These are phyloP conservation scores for Rhynchospora tenuis DNA, from an alignment of 176 grass and related monocot species.

Conservation along the genomic window DNA sequence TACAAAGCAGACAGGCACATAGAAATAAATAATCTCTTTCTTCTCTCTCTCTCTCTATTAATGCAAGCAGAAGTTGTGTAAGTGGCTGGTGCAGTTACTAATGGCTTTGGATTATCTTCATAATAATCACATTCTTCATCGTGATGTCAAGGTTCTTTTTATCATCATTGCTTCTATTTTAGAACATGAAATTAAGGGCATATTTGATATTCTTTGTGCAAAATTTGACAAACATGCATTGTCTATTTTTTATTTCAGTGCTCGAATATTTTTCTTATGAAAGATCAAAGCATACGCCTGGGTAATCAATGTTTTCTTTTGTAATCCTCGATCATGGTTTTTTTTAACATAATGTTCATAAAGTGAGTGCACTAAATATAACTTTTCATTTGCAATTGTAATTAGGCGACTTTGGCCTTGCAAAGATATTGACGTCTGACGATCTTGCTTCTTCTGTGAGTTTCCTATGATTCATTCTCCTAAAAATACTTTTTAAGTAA, in stretches of 20 bases:
- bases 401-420: slow-evolving; percentile 92
- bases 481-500: background rate
- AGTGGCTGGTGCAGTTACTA: slow-evolving; percentile 91
- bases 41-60: slow-evolving; percentile 23
- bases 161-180: slow-evolving; percentile 12
- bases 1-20: background rate
- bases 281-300: slow-evolving; percentile 90
- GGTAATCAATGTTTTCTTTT: slow-evolving; percentile 37
- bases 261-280: slow-evolving; percentile 93
- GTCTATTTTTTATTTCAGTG: slow-evolving; percentile 59
- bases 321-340: background rate
- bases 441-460: slow-evolving; percentile 93
- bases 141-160: slow-evolving; percentile 75
- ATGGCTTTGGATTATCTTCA: slow-evolving; percentile 98
- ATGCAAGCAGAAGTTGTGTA: slow-evolving; percentile 67
- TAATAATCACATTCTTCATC: slow-evolving; percentile 88
- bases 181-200: background rate
- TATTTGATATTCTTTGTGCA: slow-evolving; percentile 15
- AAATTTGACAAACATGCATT: slow-evolving; percentile 4
- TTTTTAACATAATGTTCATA: background rate
- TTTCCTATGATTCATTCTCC: slow-evolving; percentile 1
- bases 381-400: slow-evolving; percentile 16
- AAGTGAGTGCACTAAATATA: background rate
- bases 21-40: no score
- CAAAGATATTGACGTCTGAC: slow-evolving; percentile 86